Conservation (phyloP, 805 yeast species). For the Saturnispora serradocipensis region DNA sequence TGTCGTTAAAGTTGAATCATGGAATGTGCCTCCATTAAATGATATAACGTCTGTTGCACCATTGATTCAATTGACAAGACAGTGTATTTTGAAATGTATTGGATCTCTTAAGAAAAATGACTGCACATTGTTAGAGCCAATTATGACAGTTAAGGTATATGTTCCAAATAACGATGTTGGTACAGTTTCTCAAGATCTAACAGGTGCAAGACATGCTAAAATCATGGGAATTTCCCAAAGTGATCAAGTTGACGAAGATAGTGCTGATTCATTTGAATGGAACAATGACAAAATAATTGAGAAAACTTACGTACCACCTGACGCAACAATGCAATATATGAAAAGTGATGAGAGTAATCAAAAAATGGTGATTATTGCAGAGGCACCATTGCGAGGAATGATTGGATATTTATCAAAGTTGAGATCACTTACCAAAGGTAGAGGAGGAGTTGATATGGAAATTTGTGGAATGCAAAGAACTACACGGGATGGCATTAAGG, state of each 20-base stretch:
- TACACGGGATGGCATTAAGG: conserved; percentile 38
- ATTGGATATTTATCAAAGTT: conserved; percentile 74
- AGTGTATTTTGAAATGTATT: conserved; percentile 34
- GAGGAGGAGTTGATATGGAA: conserved; percentile 76
- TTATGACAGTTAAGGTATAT: conserved; percentile 66
- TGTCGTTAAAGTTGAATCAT: conserved; percentile 41
- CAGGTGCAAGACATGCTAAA: conserved; percentile 66
- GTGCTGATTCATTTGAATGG: conserved; percentile 37
- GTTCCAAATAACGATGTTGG: conserved; percentile 72
- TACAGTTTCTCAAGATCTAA: conserved; percentile 73
- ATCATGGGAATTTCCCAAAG: conserved; percentile 69
- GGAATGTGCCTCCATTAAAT: conserved; percentile 39
- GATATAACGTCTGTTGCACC: conserved; percentile 35
- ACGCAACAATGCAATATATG: conserved; percentile 43
- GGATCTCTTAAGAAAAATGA: conserved; percentile 18
- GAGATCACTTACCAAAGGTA: conserved; percentile 81
- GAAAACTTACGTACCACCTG: conserved; percentile 64
- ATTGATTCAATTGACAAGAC: conserved; percentile 38
- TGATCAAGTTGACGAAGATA: conserved; percentile 15
- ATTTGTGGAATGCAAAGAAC: conserved; percentile 67
- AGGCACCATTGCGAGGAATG: conserved; percentile 83
- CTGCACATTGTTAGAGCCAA: conserved; percentile 71
- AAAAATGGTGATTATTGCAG: conserved; percentile 60
- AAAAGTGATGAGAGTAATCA: conserved; percentile 20
- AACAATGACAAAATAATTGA: conserved; percentile 41